These are phyloP conservation scores for Debaryomyces fabryi DNA, from an alignment of 1,139 yeast genomes.

Conservation along the genomic window DNA sequence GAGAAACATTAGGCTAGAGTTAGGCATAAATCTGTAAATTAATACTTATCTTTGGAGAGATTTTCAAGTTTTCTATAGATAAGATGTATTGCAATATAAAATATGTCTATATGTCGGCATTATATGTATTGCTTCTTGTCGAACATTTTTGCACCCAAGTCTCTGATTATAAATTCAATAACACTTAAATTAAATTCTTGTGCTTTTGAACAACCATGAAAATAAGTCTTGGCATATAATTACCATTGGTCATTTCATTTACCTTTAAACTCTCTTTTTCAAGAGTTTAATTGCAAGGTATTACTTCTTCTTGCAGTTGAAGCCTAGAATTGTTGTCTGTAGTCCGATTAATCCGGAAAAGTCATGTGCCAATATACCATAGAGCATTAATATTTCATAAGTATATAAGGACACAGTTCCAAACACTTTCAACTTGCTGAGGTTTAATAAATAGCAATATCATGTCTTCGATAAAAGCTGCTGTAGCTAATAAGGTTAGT, in stretches of 20 bases:
- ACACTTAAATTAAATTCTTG: background rate
- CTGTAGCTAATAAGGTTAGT: background rate
- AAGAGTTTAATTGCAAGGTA: background rate
- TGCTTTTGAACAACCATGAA: too few relatives aligned
- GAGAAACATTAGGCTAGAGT: conserved; percentile 8
- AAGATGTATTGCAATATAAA: too few relatives aligned
- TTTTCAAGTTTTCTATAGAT: too few relatives aligned
- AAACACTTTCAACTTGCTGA: background rate
- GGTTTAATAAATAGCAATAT: background rate
- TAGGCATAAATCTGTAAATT: conserved; percentile 3
- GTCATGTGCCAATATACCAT: background rate
- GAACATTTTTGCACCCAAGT: background rate
- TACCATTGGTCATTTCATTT: background rate
- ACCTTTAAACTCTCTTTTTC: background rate
- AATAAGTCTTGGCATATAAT: background rate
- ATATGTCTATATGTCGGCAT: too few relatives aligned
- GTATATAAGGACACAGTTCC: background rate
- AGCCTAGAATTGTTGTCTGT: background rate
- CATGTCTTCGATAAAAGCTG: background rate
- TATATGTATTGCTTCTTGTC: too few relatives aligned
- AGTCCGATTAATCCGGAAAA: background rate
- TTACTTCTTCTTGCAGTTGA: background rate
- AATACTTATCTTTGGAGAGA: background rate
- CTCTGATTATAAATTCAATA: background rate
- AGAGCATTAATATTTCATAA: background rate